Evolutionary conservation across 768 basidiomycete genomes (phyloP).

Genomic region (Trametes cinnabarina): DNA sequence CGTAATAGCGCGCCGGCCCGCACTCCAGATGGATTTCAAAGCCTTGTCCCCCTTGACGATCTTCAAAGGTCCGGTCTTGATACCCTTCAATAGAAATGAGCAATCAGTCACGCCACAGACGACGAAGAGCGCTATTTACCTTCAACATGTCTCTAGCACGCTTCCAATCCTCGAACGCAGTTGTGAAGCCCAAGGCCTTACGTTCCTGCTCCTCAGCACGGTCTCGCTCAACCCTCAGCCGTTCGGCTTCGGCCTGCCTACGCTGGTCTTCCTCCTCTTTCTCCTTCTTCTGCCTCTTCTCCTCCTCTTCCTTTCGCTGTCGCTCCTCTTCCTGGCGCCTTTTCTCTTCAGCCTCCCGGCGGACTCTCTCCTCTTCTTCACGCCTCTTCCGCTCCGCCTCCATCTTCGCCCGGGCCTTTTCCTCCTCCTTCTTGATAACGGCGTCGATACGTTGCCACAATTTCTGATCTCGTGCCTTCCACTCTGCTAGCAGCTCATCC

Average conservation of each 20-base stretch:
- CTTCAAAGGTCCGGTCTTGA: slow-evolving; percentile 66
- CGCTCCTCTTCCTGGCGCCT: slow-evolving; percentile 27
- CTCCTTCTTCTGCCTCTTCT: slow-evolving; percentile 23
- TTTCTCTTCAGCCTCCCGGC: slow-evolving; percentile 30
- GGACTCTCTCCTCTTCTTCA: slow-evolving; percentile 48
- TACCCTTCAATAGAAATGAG: slow-evolving; percentile 36
- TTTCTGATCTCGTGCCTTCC: slow-evolving; percentile 43
- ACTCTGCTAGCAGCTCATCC: slow-evolving; percentile 40
- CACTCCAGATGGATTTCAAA: slow-evolving; percentile 61
- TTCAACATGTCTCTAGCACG: slow-evolving; percentile 51
- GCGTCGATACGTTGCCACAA: slow-evolving; percentile 60
- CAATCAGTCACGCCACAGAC: slow-evolving; percentile 12
- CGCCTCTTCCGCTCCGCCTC: slow-evolving; percentile 56
- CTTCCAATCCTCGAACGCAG: slow-evolving; percentile 64
- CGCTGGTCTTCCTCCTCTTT: slow-evolving; percentile 37
- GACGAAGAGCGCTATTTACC: slow-evolving; percentile 38
- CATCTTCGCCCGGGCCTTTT: slow-evolving; percentile 47
- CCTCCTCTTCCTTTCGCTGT: slow-evolving; percentile 28
- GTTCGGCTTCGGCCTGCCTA: slow-evolving; percentile 30
- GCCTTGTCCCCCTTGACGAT: slow-evolving; percentile 57
- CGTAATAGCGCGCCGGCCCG: slow-evolving; percentile 72
- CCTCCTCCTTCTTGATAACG: slow-evolving; percentile 63
- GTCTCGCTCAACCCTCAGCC: slow-evolving; percentile 31
- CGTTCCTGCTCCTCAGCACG: slow-evolving; percentile 39
- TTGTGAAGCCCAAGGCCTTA: slow-evolving; percentile 48